A percentile compares a stretch with the other conserved stretches of the same genome.
These are phyloP conservation scores for Vitis hybrid DNA, from an alignment of 177 flowering plant genomes.

Conservation along the genomic window DNA sequence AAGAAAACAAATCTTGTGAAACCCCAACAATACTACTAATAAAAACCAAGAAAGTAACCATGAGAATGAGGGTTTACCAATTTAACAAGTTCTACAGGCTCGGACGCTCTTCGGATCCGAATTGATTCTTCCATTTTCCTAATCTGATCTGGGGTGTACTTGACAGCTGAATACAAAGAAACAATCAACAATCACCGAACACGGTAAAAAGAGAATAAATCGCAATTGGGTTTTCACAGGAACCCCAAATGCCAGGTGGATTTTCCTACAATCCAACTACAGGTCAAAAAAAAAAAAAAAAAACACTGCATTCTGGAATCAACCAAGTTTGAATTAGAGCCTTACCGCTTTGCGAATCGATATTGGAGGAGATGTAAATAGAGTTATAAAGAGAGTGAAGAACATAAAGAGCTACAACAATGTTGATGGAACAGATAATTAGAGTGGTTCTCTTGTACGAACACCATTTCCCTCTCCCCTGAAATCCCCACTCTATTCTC, in stretches of 20 bases:
- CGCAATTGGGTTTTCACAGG: background rate
- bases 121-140: constrained; percentile 84
- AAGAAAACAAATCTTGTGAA: background rate
- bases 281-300: constrained; percentile 1
- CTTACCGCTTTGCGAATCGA: constrained; percentile 27
- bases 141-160: constrained; percentile 76
- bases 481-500: constrained; percentile 37
- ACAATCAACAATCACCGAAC: background rate
- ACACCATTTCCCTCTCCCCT: constrained; percentile 41
- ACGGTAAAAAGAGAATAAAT: background rate
- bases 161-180: constrained; percentile 40
- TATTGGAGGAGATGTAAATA: constrained; percentile 50
- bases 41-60: background rate
- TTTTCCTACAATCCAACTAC: background rate
- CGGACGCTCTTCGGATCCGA: constrained; percentile 57
- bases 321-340: background rate
- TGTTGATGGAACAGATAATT: constrained; percentile 74
- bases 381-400: constrained; percentile 72
- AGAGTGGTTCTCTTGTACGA: constrained; percentile 73
- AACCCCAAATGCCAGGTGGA: constrained; percentile 4
- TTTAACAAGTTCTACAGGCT: constrained; percentile 66
- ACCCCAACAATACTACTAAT: background rate
- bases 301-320: background rate
- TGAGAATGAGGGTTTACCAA: constrained; percentile 42
- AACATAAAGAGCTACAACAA: constrained; percentile 76